Evolutionary conservation across 2,329 filamentous ascomycete species (phyloP).

Genomic region (Fusarium robinianum): DNA sequence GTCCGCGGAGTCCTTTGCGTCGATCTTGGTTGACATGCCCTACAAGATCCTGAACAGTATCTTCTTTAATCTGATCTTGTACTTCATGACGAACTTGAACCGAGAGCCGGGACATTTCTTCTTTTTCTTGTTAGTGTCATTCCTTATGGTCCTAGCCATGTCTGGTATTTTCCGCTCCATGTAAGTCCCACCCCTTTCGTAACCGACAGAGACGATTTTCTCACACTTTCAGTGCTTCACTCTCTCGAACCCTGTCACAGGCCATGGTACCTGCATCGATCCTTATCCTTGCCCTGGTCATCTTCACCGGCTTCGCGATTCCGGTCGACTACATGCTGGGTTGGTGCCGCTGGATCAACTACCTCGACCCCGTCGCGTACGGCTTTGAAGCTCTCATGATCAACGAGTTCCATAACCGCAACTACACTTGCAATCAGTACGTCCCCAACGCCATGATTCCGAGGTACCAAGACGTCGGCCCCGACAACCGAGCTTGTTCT

Average conservation of each 20-base stretch:
- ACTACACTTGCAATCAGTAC: slow-evolving; percentile 33
- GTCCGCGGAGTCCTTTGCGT: slow-evolving; percentile 42
- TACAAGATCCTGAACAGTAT: slow-evolving; percentile 48
- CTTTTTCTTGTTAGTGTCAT: slow-evolving; percentile 51
- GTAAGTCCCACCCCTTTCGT: slow-evolving; percentile 18
- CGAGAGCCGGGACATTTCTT: slow-evolving; percentile 52
- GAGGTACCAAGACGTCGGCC: slow-evolving; percentile 37
- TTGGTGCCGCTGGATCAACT: slow-evolving; percentile 72
- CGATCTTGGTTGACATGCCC: slow-evolving; percentile 49
- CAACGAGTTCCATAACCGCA: slow-evolving; percentile 62
- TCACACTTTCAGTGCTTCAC: slow-evolving; percentile 29
- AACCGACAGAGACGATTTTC: fast-evolving
- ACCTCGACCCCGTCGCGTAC: slow-evolving; percentile 67
- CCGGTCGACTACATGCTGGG: slow-evolving; percentile 56
- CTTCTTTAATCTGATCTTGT: slow-evolving; percentile 51
- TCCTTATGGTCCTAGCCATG: slow-evolving; percentile 64
- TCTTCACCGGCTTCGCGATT: slow-evolving; percentile 56
- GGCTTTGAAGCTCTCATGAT: slow-evolving; percentile 68
- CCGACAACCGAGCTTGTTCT: slow-evolving; percentile 49
- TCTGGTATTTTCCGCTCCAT: slow-evolving; percentile 61
- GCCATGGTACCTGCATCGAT: slow-evolving; percentile 50
- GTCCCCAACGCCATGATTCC: slow-evolving; percentile 34
- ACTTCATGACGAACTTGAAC: slow-evolving; percentile 54
- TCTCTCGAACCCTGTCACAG: slow-evolving; percentile 59
- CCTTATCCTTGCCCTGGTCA: slow-evolving; percentile 41